Conservation (phyloP, 2,329 filamentous ascomycete genomes). For the Colletotrichum sp. region DNA sequence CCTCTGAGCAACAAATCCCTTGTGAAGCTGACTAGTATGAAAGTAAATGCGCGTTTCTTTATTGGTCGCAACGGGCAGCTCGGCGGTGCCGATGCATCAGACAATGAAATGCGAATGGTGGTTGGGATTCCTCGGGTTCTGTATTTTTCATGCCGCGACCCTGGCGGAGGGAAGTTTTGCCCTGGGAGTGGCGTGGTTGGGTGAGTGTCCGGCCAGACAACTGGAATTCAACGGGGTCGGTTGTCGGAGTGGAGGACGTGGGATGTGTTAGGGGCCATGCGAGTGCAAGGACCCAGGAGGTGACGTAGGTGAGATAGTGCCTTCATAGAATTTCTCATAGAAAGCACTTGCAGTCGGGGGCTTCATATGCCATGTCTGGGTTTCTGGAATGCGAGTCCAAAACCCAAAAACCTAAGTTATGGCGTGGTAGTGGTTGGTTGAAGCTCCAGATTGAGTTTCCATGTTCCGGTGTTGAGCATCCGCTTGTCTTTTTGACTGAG, state of each 20-base stretch:
- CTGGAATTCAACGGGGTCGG: neutral
- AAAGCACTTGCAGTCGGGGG: neutral
- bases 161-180: neutral
- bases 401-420: neutral
- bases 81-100: slow-evolving; percentile 9
- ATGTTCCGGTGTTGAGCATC: neutral
- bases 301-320: neutral
- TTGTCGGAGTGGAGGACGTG: neutral
- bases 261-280: neutral
- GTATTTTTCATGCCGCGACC: neutral
- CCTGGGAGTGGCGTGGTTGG: neutral
- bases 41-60: neutral
- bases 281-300: neutral
- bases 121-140: neutral
- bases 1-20: neutral
- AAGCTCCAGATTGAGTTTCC: neutral
- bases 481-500: neutral
- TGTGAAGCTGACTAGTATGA: slow-evolving; percentile 9
- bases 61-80: neutral
- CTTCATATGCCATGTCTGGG: neutral
- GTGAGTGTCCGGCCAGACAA: neutral
- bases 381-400: neutral
- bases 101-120: neutral
- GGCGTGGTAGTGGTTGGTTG: neutral
- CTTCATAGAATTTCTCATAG: neutral